A percentile compares a stretch with the other conserved stretches of the same genome.
phyloP scores from a whole-genome alignment of 495 filamentous ascomycete genomes.

The Neurospora tetrasperma region DNA sequence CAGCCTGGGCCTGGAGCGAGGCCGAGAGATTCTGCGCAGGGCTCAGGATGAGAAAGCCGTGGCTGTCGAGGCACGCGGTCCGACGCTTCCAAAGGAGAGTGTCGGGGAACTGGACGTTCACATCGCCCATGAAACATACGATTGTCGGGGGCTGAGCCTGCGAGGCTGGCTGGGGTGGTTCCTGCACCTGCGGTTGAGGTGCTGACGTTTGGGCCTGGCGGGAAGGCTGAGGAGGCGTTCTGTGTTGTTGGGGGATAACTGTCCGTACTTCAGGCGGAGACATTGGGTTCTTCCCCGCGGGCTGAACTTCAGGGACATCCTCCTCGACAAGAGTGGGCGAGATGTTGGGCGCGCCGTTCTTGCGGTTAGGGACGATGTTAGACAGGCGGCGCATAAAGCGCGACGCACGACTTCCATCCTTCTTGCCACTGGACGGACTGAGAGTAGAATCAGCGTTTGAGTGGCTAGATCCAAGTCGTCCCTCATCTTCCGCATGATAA shows the following conservation, averaged over 20 bases:
- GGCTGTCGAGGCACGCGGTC: slow-evolving; percentile 63
- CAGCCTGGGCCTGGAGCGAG: slow-evolving; percentile 30
- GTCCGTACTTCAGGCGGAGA: not conserved
- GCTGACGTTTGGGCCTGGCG: slow-evolving; percentile 22
- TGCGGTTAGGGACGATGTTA: slow-evolving; percentile 46
- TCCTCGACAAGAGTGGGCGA: slow-evolving; percentile 56
- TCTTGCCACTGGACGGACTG: slow-evolving; percentile 43
- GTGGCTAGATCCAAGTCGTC: slow-evolving; percentile 14
- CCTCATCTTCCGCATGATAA: slow-evolving; percentile 22
- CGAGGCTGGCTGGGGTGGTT: slow-evolving; percentile 2
- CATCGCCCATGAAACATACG: slow-evolving; percentile 63
- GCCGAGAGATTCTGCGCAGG: slow-evolving; percentile 35
- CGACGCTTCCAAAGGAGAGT: slow-evolving; percentile 87
- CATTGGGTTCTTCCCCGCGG: slow-evolving; percentile 11
- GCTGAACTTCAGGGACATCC: slow-evolving; percentile 36
- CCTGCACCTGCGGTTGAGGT: slow-evolving; percentile 5
- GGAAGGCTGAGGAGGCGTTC: not conserved
- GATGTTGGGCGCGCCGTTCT: slow-evolving; percentile 45
- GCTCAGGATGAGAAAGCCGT: slow-evolving; percentile 66
- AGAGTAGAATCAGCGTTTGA: slow-evolving; percentile 9
- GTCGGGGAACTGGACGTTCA: slow-evolving; percentile 91
- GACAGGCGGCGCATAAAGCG: slow-evolving; percentile 77
- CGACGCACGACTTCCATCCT: slow-evolving; percentile 50
- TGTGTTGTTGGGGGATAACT: not conserved
- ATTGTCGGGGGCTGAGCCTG: slow-evolving; percentile 30